Base-by-base conservation (phyloP, 2,329 filamentous ascomycete genomes). In the Aspergillus sp. region DNA sequence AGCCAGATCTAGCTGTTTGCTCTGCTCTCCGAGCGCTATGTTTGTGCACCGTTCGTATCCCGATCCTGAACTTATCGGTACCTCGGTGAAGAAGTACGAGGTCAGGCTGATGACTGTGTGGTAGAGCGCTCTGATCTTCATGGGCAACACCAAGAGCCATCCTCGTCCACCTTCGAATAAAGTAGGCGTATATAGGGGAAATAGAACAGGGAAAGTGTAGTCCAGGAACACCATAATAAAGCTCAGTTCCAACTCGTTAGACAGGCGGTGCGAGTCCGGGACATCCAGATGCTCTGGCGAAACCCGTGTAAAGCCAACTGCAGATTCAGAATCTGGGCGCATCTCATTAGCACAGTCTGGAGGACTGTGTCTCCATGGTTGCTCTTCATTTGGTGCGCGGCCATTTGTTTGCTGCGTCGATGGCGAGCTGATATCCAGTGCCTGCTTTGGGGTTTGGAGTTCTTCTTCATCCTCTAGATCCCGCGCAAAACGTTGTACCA, bases 171-270 rank as follows among this genome's bases (percentile, higher is more conserved):
- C 81, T 56, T 82, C 75, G 3, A 83, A 74, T 5, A 85, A 66
- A 2, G 77, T 75, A 1, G 86, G 85, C 3, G 79, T 79, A 69
- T 87, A 88, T 67, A 86, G 84, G 2, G 86, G 86, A 65, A 85
- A 87, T 1, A 87, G 72, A 62, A 86, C 83, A 2, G 86, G 85
- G 60, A 87, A 81, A 19, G 87, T 77, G 61, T 84, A 81, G 68
- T 88, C 85, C 46, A 87, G 75, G 66, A 86, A 88, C 56, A 84
- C 78, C 79, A 85, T 84, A 56, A 83, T 71, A 44, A 81, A 77
- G 65, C 67, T 48, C n/a, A 60, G 61, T 24, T 60, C 52, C 2
- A 46, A 7, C n/a, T 54, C 51, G 19, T 22, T 54, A 9, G 30
- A 37, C 17, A 49, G 15, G 13, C 46, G 46, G 12, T 49, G 46